Conservation (phyloP, 192 early-diverging fungal genomes). For the Ambispora gerdemannii region DNA sequence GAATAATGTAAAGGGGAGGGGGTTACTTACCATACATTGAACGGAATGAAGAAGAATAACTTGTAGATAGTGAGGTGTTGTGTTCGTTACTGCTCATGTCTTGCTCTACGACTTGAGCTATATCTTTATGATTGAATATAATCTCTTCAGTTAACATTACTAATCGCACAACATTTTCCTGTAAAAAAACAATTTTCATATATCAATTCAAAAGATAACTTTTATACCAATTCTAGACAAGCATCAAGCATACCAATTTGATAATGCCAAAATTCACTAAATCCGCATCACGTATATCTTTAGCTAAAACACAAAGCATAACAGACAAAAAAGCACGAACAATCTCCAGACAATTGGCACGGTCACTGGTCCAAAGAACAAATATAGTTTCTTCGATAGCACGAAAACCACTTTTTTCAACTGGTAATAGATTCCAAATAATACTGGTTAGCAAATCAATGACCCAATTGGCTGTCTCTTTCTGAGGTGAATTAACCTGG, state of each 20-base stretch:
- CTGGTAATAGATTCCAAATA: constrained; percentile 28
- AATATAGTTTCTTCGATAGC: constrained; percentile 22
- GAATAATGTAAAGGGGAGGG: not conserved
- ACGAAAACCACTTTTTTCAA: not conserved
- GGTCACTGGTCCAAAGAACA: constrained; percentile 20
- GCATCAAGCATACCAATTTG: constrained; percentile 11
- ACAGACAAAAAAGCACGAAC: constrained; percentile 13
- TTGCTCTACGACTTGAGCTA: constrained; percentile 1
- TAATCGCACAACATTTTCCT: constrained; percentile 25
- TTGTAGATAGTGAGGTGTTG: not conserved
- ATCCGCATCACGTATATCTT: not conserved
- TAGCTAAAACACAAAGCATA: not conserved
- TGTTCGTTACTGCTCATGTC: not conserved
- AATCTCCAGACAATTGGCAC: constrained; percentile 9
- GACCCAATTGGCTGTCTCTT: constrained; percentile 26
- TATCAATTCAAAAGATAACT: too few relatives aligned
- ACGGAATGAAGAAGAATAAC: constrained; percentile 20
- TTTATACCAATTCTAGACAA: too few relatives aligned
- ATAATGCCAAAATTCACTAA: not conserved
- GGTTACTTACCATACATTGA: constrained; percentile 16
- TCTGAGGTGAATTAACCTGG: not conserved
- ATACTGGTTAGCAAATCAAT: constrained; percentile 21
- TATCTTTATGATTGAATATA: constrained; percentile 28
- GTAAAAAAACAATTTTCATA: too few relatives aligned
- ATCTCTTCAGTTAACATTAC: constrained; percentile 13